A percentile compares a stretch with the other conserved stretches of the same genome.
Conservation (phyloP, 2,329 filamentous ascomycete genomes). For the Aspergillus costaricaensis region DNA sequence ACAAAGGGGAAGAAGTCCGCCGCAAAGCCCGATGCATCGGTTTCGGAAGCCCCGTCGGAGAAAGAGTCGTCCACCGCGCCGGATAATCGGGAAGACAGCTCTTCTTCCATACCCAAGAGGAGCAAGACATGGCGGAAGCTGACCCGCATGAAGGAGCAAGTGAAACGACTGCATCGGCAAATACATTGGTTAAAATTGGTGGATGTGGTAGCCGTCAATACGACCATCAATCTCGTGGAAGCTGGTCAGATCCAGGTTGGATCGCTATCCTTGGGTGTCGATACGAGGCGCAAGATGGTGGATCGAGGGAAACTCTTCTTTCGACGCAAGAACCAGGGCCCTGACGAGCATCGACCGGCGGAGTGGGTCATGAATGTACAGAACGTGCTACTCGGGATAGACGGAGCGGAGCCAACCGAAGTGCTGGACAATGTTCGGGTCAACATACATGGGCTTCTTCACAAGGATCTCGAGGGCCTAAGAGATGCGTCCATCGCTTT, state of each 20-base stretch:
- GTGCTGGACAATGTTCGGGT: slow-evolving; percentile 83
- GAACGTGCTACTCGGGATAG: slow-evolving; percentile 84
- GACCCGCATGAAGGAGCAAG: slow-evolving; percentile 75
- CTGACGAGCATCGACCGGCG: slow-evolving; percentile 69
- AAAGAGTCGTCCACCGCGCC: slow-evolving; percentile 21
- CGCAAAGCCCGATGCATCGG: slow-evolving; percentile 25
- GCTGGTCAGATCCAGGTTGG: slow-evolving; percentile 85
- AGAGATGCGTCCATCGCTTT: slow-evolving; percentile 86
- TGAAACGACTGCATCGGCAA: slow-evolving; percentile 82
- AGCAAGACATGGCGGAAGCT: slow-evolving; percentile 80
- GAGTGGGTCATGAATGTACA: slow-evolving; percentile 91
- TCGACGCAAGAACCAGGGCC: slow-evolving; percentile 70
- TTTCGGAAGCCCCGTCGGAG: slow-evolving; percentile 28
- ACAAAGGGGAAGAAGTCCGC: slow-evolving; percentile 27
- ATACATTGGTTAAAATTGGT: slow-evolving; percentile 88
- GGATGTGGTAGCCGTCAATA: slow-evolving; percentile 82
- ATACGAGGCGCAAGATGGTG: slow-evolving; percentile 88
- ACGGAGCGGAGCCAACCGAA: slow-evolving; percentile 82
- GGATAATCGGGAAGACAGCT: slow-evolving; percentile 19
- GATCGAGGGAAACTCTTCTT: slow-evolving; percentile 81
- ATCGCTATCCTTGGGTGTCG: slow-evolving; percentile 80
- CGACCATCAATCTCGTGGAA: slow-evolving; percentile 72
- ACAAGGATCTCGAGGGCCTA: slow-evolving; percentile 80
- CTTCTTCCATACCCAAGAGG: slow-evolving; percentile 37
- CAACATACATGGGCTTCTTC: slow-evolving; percentile 88